phyloP scores from a whole-genome alignment of 2,329 filamentous ascomycete species.

The Ophiostoma sp. region DNA sequence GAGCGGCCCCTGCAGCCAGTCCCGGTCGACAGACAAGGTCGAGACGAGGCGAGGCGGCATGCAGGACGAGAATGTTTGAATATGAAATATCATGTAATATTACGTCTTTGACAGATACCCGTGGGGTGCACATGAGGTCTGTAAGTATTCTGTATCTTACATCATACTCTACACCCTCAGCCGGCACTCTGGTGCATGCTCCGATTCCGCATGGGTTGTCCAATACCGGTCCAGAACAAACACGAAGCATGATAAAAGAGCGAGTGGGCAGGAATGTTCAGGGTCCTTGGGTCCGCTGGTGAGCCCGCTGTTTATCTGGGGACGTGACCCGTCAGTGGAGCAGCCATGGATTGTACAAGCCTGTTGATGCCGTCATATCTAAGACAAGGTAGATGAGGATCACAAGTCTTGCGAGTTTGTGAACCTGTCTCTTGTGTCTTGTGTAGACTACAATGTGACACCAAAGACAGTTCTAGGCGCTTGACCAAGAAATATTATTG shows the following conservation, averaged over 20 bases:
- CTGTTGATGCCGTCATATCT: background rate
- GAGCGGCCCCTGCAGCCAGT: slow-evolving; percentile 2
- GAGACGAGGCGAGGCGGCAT: background rate
- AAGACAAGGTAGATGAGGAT: background rate
- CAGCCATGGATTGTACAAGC: background rate
- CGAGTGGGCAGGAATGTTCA: background rate
- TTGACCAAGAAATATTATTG: background rate
- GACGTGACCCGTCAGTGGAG: slow-evolving; percentile 1
- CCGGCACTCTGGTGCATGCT: background rate
- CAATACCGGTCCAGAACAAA: background rate
- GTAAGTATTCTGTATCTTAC: background rate
- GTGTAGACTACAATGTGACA: too few species aligned
- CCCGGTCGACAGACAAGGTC: background rate
- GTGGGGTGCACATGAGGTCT: background rate
- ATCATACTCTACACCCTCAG: background rate
- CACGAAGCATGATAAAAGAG: too few species aligned
- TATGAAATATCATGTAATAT: background rate
- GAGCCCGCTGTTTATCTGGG: background rate
- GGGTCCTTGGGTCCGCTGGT: background rate
- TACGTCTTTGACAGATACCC: background rate
- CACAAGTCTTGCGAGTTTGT: background rate
- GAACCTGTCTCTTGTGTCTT: too few species aligned
- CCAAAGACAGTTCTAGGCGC: background rate
- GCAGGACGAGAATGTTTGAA: background rate
- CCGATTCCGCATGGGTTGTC: slow-evolving; percentile 6